Percentiles rank a stretch among this genome's conserved stretches.
These are phyloP conservation scores for Mycena galopus DNA, from an alignment of 768 basidiomycete genomes.

Conservation along the genomic window DNA sequence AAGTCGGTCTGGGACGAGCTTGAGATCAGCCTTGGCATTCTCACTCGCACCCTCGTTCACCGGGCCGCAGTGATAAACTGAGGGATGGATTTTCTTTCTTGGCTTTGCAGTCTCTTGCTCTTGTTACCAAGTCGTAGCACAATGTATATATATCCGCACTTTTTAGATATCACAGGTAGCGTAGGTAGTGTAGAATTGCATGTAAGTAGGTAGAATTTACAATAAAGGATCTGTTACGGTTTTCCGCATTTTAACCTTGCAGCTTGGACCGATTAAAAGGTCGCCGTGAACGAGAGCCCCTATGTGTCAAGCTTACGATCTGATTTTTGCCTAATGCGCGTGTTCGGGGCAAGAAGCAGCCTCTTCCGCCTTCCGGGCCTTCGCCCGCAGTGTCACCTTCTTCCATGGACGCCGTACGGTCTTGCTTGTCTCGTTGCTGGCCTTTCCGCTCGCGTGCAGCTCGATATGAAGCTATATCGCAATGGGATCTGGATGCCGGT, in stretches of 20 bases:
- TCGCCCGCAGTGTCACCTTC: background rate
- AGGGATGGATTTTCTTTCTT: too few relatives aligned
- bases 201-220: background rate
- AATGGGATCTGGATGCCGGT: slow-evolving; percentile 24
- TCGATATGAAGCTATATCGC: slow-evolving; percentile 25
- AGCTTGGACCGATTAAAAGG: too few relatives aligned
- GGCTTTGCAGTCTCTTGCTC: too few relatives aligned
- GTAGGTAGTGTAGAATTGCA: background rate
- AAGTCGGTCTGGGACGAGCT: slow-evolving; percentile 50
- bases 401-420: slow-evolving; percentile 26
- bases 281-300: too few relatives aligned
- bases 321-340: background rate
- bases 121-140: too few relatives aligned
- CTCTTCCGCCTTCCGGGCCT: background rate
- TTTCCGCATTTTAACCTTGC: too few relatives aligned
- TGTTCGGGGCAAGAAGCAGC: background rate
- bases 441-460: slow-evolving; percentile 8
- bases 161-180: background rate
- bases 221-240: too few relatives aligned
- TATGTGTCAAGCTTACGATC: background rate
- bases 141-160: background rate
- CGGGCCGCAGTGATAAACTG: background rate
- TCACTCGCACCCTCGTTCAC: slow-evolving; percentile 20
- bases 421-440: slow-evolving; percentile 27
- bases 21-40: slow-evolving; percentile 25